phyloP scores from a whole-genome alignment of 139 green algal genomes.

The Chlorella vulgaris region DNA sequence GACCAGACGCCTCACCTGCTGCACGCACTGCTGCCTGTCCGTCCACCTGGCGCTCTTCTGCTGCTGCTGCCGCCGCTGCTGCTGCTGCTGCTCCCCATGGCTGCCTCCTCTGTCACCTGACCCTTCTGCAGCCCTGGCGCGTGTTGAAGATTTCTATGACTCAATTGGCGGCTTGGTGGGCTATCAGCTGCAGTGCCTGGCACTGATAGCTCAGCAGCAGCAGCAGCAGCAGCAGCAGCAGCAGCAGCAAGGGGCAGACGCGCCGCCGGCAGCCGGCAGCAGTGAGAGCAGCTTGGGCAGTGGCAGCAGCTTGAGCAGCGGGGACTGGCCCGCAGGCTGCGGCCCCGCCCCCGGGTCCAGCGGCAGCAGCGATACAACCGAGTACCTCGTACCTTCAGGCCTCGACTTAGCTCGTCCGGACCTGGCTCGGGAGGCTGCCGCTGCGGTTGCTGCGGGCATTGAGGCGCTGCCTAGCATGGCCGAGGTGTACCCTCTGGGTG shows the following conservation, averaged over 20 bases:
- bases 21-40: too few species aligned
- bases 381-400: constrained; percentile 68
- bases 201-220: constrained; percentile 62
- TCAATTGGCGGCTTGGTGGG: constrained; percentile 92
- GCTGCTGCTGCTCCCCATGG: not conserved
- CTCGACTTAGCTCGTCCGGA: constrained; percentile 67
- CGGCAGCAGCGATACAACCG: too few species aligned
- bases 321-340: not conserved
- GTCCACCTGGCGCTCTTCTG: too few species aligned
- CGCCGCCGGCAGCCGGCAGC: not conserved
- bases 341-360: too few species aligned
- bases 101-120: not conserved
- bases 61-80: not conserved
- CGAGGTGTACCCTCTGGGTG: constrained; percentile 96
- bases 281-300: not conserved
- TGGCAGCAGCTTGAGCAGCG: not conserved
- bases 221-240: not conserved
- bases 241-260: not conserved
- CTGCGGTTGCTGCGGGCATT: constrained; percentile 63
- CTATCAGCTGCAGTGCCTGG: constrained; percentile 90
- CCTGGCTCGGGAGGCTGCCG: constrained; percentile 39
- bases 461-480: constrained; percentile 81
- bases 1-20: too few species aligned
- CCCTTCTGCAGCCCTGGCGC: constrained; percentile 48
- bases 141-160: constrained; percentile 92